A percentile compares a stretch with the other conserved stretches of the same genome.
These are phyloP conservation scores for Rosa lucieae DNA, from an alignment of 306 rosid genomes.

Conservation along the genomic window DNA sequence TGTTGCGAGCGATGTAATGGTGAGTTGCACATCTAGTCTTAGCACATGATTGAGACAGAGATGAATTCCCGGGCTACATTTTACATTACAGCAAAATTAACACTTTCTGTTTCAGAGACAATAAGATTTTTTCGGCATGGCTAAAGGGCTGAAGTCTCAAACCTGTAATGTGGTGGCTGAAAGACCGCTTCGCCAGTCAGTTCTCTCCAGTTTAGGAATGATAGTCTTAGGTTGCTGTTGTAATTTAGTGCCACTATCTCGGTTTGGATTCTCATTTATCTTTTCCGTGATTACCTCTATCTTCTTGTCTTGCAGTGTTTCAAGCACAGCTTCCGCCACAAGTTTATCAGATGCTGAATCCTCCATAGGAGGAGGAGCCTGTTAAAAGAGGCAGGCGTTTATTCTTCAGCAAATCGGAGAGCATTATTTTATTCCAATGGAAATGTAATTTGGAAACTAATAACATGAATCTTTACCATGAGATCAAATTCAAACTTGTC, in stretches of 20 bases:
- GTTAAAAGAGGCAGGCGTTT: constrained; percentile 21
- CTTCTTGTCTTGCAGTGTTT: constrained; percentile 36
- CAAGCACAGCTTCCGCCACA: constrained; percentile 26
- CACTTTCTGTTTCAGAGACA: neutral
- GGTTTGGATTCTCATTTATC: constrained; percentile 37
- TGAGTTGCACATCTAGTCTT: constrained; percentile 65
- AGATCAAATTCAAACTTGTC: constrained; percentile 61
- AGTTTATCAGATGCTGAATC: constrained; percentile 34
- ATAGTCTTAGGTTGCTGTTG: constrained; percentile 30
- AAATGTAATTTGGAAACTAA: constrained; percentile 23
- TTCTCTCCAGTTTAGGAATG: constrained; percentile 35
- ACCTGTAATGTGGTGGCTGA: constrained; percentile 42
- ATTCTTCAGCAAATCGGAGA: constrained; percentile 31
- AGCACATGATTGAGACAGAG: constrained; percentile 38
- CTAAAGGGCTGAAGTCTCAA: constrained; percentile 4
- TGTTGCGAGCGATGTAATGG: constrained; percentile 62
- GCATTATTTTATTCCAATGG: constrained; percentile 5
- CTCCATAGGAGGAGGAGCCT: constrained; percentile 73
- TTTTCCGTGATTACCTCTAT: constrained; percentile 31
- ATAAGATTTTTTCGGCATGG: neutral
- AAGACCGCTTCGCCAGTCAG: constrained; percentile 17
- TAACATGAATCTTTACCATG: constrained; percentile 55
- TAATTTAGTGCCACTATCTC: constrained; percentile 27
- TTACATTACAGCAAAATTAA: constrained; percentile 17
- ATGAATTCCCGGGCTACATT: constrained; percentile 44